These are phyloP conservation scores for Saitozyma podzolica DNA, from an alignment of 768 basidiomycete species.

Conservation along the genomic window DNA sequence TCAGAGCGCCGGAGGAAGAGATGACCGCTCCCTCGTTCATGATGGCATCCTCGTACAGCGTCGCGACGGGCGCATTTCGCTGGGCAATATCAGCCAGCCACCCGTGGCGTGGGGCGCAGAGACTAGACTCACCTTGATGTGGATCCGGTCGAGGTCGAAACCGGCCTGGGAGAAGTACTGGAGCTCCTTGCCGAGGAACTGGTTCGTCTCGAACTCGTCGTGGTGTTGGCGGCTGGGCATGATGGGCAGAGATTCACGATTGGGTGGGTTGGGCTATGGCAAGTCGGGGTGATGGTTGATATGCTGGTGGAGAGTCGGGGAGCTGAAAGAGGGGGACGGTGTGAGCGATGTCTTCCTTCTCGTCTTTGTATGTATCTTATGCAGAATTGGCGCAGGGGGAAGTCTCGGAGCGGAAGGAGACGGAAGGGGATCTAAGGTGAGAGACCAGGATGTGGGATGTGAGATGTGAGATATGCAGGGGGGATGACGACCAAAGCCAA, in stretches of 20 bases:
- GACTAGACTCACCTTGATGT: constrained; percentile 62
- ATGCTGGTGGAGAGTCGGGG: no score
- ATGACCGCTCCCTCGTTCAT: constrained; percentile 98
- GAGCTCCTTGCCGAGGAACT: constrained; percentile 81
- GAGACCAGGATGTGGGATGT: no score
- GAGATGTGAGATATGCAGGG: no score
- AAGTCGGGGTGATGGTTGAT: no score
- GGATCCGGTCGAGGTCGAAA: constrained; percentile 97
- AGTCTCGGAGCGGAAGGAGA: no score
- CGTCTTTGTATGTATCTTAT: no score
- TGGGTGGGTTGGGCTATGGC: no score
- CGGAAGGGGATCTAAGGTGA: no score
- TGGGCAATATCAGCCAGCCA: constrained; percentile 16
- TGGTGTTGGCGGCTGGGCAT: constrained; percentile 31
- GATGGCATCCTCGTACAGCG: constrained; percentile 96
- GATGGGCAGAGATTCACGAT: neutral
- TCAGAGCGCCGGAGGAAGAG: constrained; percentile 90
- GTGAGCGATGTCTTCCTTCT: no score
- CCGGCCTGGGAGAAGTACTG: constrained; percentile 98
- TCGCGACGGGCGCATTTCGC: constrained; percentile 59
- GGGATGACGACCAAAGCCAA: no score
- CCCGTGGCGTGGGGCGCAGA: neutral
- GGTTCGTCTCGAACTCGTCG: constrained; percentile 43
- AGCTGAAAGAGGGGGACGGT: no score
- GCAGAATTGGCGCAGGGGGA: no score